phyloP scores from a whole-genome alignment of 208 protist species.

The Leishmania gerbilli region DNA sequence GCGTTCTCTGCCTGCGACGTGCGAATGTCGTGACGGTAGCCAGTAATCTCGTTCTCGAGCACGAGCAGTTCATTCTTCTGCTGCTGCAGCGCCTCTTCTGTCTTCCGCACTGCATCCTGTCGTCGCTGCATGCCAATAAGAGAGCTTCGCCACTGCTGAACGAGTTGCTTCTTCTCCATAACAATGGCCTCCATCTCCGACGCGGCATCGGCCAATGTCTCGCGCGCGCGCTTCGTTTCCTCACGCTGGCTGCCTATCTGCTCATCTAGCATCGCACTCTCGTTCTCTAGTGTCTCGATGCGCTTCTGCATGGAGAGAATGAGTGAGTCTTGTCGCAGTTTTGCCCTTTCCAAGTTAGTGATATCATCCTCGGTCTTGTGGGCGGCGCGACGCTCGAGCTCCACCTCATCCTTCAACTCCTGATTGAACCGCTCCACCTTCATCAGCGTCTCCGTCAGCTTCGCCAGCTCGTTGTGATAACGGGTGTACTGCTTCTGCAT shows the following conservation, averaged over 20 bases:
- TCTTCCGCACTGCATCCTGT: constrained; percentile 92
- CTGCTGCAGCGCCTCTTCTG: constrained; percentile 91
- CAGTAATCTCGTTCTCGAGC: constrained; percentile 93
- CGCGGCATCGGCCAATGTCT: constrained; percentile 92
- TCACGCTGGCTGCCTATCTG: constrained; percentile 88
- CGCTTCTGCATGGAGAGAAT: constrained; percentile 90
- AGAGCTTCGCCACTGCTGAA: constrained; percentile 94
- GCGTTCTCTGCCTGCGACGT: constrained; percentile 85
- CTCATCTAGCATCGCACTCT: constrained; percentile 77
- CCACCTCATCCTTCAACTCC: constrained; percentile 93
- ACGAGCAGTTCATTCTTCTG: constrained; percentile 91
- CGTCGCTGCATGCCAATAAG: constrained; percentile 94
- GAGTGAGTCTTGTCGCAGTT: constrained; percentile 93
- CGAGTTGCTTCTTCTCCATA: constrained; percentile 95
- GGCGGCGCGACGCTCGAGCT: constrained; percentile 93
- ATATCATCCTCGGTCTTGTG: constrained; percentile 97
- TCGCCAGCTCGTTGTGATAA: constrained; percentile 91
- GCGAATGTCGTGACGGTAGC: constrained; percentile 86
- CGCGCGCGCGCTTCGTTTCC: constrained; percentile 87
- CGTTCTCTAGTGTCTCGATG: constrained; percentile 82
- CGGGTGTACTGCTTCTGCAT: constrained; percentile 87
- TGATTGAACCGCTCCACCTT: constrained; percentile 96
- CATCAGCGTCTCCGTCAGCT: constrained; percentile 89
- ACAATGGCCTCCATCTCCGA: constrained; percentile 95
- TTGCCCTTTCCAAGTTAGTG: constrained; percentile 91